Evolutionary conservation across 176 grass and related monocot genomes (phyloP).

Genomic region (Luzula sylvatica): DNA sequence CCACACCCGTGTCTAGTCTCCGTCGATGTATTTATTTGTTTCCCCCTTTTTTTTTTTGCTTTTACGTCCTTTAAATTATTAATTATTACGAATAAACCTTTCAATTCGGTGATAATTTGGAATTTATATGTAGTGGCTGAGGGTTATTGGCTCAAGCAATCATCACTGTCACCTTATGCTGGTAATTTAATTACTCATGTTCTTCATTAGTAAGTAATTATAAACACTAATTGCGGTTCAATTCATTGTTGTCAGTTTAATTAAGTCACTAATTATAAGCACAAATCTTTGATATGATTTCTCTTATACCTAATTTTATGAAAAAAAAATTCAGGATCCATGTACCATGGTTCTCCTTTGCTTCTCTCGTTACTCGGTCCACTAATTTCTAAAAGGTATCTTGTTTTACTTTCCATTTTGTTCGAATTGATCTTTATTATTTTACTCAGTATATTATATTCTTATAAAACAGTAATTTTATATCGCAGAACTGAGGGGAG

Average conservation of each 20-base stretch:
- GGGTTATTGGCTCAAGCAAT: constrained; percentile 94
- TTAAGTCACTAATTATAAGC: neutral
- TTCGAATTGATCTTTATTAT: neutral
- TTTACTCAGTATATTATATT: neutral
- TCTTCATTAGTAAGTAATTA: too few relatives aligned
- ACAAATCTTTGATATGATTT: constrained; percentile 8
- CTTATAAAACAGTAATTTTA: constrained; percentile 8
- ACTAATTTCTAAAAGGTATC: constrained; percentile 57
- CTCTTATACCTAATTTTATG: too few relatives aligned
- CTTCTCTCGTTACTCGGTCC: constrained; percentile 68
- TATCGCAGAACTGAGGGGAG: constrained; percentile 45
- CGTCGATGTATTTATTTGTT: constrained; percentile 37
- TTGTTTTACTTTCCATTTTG: neutral
- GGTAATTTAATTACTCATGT: constrained; percentile 24
- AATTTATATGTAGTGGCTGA: constrained; percentile 53
- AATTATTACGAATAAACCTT: neutral
- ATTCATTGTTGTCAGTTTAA: neutral
- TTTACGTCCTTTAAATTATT: neutral
- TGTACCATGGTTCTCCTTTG: constrained; percentile 94
- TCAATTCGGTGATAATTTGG: too few relatives aligned
- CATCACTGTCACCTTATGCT: constrained; percentile 74
- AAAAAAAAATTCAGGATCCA: constrained; percentile 90
- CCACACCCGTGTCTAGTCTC: constrained; percentile 71
- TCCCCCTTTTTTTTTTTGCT: neutral
- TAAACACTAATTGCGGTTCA: neutral